Conservation (phyloP, 371 early-diverging fungal species). For the Spraguea lophii region DNA sequence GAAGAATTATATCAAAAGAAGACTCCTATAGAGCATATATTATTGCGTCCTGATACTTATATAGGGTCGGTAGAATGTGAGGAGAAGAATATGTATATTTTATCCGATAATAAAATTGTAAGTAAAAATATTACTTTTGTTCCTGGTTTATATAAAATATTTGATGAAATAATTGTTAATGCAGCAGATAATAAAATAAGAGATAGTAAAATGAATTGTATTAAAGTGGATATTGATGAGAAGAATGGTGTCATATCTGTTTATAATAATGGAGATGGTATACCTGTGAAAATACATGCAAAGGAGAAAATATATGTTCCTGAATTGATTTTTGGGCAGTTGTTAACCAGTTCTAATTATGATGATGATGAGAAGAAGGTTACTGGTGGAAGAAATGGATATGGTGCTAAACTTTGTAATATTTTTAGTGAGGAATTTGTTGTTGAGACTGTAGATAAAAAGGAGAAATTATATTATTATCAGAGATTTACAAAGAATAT, state of each 20-base stretch:
- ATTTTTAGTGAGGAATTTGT: constrained; percentile 84
- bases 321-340: constrained; percentile 93
- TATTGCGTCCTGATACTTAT: constrained; percentile 91
- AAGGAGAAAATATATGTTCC: constrained; percentile 84
- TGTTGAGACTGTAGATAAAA: constrained; percentile 74
- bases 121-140: constrained; percentile 59
- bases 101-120: constrained; percentile 52
- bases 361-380: constrained; percentile 89
- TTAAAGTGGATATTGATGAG: constrained; percentile 71
- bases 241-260: constrained; percentile 64
- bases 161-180: constrained; percentile 97
- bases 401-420: constrained; percentile 96
- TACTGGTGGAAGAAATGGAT: constrained; percentile 95
- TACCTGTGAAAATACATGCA: constrained; percentile 79
- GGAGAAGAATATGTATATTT: constrained; percentile 65
- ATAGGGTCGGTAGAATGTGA: constrained; percentile 81
- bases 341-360: constrained; percentile 92
- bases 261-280: constrained; percentile 84
- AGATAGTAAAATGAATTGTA: constrained; percentile 66
- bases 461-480: constrained; percentile 51
- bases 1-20: constrained; percentile 94
- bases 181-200: constrained; percentile 59
- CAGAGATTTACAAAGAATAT: constrained; percentile 47
- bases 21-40: constrained; percentile 87
- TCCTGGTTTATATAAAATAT: constrained; percentile 95